Base-by-base conservation (phyloP, 106 monocot species). In the Dioscorea dumetorum region DNA sequence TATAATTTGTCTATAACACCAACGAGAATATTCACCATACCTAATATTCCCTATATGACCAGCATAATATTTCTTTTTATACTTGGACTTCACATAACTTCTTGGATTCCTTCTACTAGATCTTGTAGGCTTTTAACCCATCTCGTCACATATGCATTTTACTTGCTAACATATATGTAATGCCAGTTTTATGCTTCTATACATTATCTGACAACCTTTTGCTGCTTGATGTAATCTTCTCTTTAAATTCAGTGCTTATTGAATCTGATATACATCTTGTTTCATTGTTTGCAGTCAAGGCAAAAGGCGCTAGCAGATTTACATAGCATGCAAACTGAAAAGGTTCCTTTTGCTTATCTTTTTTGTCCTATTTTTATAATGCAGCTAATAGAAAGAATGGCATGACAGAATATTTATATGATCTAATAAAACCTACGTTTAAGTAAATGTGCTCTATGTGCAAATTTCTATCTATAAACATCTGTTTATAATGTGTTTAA, bases 281-380 rank as follows among this genome's bases (percentile, higher is more conserved):
- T 68, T 68, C 68, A 9, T 56, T 68, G 7, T n/a, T 34, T 60
- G 60, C 73, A 81, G 81, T 81, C 81, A 62, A 72, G 81, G 50
- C 81, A 81, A 33, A 81, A 81, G 70, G 81, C 81, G 58, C 72
- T 81, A 16, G 62, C 68, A 33, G 76, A 81, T 57, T 51, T 81
- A 33, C 81, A 81, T 6, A 72, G 58, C 58, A 68, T 81, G 76
- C 76, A 76, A 69, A 34, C 56, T 24, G 72, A 41, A 18, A 64
- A 64, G 34, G 63, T 64, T 41, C 24, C 10, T n/a, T 2, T 1
- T 19, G 4, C 61, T 7, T 33, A 61, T 31, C 12, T 62, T 9
- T 33, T 32, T 62, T 6, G 5, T 5, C 54, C 9, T 54, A 28
- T 60, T 60, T n/a, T 60, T 21, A 4, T 60, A 24, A 8, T 0